Evolutionary conservation across 345 rosid species (phyloP).

Genomic region (Sisymbrium altissimum): DNA sequence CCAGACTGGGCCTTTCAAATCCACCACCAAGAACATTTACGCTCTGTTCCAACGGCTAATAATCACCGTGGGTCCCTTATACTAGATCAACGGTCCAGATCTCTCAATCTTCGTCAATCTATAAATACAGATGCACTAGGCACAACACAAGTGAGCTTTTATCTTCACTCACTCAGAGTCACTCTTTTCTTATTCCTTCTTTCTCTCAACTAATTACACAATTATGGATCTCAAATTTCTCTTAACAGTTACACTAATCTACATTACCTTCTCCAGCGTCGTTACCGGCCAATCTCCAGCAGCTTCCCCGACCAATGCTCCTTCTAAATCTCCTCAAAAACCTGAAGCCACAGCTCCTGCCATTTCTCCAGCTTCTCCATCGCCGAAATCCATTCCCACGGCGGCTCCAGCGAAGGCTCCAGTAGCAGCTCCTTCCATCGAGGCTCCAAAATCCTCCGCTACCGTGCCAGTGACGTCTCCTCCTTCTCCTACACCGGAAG

Average conservation of each 20-base stretch:
- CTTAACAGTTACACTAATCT: conserved; percentile 24
- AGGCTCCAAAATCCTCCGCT: conserved; percentile 1
- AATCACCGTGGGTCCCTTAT: conserved; percentile 22
- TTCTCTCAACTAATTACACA: conserved; percentile 11
- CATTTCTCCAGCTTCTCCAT: conserved; percentile 29
- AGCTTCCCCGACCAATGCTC: conserved; percentile 18
- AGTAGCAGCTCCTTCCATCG: background rate
- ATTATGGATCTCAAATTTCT: conserved; percentile 24
- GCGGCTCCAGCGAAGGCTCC: background rate
- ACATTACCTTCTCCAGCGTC: conserved; percentile 28
- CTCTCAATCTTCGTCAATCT: background rate
- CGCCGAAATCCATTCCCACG: conserved; percentile 23
- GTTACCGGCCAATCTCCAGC: conserved; percentile 15
- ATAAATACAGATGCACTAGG: background rate
- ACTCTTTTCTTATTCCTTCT: background rate
- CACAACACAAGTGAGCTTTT: background rate
- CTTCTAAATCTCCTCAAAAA: background rate
- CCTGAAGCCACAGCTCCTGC: conserved; percentile 14
- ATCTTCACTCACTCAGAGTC: conserved; percentile 15
- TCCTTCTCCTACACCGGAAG: conserved; percentile 33
- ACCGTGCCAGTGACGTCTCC: background rate
- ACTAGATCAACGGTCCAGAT: conserved; percentile 33
- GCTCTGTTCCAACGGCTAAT: conserved; percentile 20
- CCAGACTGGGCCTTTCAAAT: background rate
- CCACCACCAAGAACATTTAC: background rate